Conservation (phyloP, 2,329 filamentous ascomycete genomes). For the Aspergillus ustus region DNA sequence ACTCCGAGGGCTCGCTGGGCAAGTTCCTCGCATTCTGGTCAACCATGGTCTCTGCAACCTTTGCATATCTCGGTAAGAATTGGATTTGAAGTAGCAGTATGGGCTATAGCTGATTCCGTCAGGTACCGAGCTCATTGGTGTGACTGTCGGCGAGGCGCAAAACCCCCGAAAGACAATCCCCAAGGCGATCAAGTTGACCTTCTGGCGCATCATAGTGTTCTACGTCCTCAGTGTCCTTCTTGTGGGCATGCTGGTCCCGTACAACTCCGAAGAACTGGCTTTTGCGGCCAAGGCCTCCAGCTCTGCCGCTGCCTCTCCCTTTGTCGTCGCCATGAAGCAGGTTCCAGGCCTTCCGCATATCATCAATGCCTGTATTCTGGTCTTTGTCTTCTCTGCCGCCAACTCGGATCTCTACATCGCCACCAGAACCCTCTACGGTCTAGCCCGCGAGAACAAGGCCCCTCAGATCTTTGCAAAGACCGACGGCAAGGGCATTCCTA, state of each 20-base stretch:
- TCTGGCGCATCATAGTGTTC: conserved; percentile 81
- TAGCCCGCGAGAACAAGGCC: conserved; percentile 71
- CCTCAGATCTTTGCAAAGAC: conserved; percentile 65
- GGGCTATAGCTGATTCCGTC: conserved; percentile 40
- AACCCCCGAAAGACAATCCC: conserved; percentile 78
- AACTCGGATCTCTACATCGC: conserved; percentile 69
- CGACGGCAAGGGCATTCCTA: conserved; percentile 62
- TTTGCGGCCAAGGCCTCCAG: conserved; percentile 52
- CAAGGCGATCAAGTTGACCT: conserved; percentile 76
- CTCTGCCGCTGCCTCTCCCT: conserved; percentile 68
- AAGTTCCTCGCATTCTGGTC: conserved; percentile 69
- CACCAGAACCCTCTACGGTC: conserved; percentile 71
- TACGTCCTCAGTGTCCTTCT: conserved; percentile 75
- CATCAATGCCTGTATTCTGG: conserved; percentile 71
- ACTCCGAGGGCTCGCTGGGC: conserved; percentile 51
- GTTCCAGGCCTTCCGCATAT: conserved; percentile 67
- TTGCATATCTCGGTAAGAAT: conserved; percentile 60
- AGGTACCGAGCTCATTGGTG: conserved; percentile 75
- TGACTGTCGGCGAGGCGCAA: conserved; percentile 78
- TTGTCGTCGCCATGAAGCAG: conserved; percentile 70
- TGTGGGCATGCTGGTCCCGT: conserved; percentile 76
- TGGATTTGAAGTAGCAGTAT: background rate
- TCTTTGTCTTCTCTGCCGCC: conserved; percentile 76
- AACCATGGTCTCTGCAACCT: conserved; percentile 74
- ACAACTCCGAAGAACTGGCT: conserved; percentile 63